A percentile compares a stretch with the other conserved stretches of the same genome.
These are phyloP conservation scores for Backusella westeae DNA, from an alignment of 192 early-diverging fungal species.

Conservation along the genomic window DNA sequence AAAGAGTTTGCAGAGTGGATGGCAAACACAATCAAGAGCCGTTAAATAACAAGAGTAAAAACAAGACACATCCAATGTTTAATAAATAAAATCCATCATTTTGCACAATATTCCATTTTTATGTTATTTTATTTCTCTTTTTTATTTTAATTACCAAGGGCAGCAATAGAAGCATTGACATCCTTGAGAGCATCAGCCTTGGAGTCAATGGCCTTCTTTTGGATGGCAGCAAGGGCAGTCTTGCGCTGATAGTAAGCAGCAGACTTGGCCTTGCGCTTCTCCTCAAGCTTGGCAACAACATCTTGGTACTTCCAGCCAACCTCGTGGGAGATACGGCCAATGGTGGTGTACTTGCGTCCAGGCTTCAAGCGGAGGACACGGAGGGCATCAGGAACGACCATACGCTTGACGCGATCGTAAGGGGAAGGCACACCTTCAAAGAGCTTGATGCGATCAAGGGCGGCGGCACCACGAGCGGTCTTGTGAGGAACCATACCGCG, in stretches of 20 bases:
- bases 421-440: conserved; percentile 99
- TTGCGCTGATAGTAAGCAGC: conserved; percentile 92
- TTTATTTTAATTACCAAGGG: conserved; percentile 53
- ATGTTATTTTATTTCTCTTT: not conserved
- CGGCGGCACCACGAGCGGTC: conserved; percentile 95
- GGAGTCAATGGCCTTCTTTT: conserved; percentile 39
- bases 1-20: not conserved
- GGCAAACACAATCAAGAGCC: not conserved
- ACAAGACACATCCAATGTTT: not conserved
- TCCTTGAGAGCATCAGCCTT: conserved; percentile 55
- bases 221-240: conserved; percentile 51
- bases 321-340: conserved; percentile 91
- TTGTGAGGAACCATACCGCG: conserved; percentile 99
- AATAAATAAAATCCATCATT: not conserved
- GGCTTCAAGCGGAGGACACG: conserved; percentile 96
- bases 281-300: conserved; percentile 94
- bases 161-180: conserved; percentile 55
- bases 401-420: conserved; percentile 95
- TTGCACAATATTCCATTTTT: not conserved
- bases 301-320: conserved; percentile 99
- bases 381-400: conserved; percentile 96
- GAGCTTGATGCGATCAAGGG: conserved; percentile 96
- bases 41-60: not conserved
- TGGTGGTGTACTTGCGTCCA: conserved; percentile 95
- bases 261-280: conserved; percentile 96